Conservation (phyloP, 179 eudicot species). For the Silene vulgaris region DNA sequence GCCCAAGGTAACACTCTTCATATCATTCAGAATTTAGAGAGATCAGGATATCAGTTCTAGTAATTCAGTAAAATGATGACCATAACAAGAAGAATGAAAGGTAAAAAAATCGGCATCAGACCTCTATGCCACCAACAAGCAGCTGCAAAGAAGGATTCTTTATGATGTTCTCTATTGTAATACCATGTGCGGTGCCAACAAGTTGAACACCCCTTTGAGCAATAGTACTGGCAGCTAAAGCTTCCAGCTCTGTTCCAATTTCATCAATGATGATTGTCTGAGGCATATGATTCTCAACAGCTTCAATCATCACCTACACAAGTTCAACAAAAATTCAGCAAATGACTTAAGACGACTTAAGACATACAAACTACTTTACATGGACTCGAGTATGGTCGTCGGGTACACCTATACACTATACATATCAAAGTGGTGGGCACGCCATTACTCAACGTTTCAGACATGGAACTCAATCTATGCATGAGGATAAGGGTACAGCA, state of each 20-base stretch:
- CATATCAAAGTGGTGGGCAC: no score
- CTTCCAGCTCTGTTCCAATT: slow-evolving; percentile 96
- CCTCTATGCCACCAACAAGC: slow-evolving; percentile 99
- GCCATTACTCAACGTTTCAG: no score
- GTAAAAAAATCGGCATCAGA: slow-evolving; percentile 16
- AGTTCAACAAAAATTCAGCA: background rate
- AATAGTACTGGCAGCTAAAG: slow-evolving; percentile 94
- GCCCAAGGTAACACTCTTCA: slow-evolving; percentile 89
- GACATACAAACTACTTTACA: background rate
- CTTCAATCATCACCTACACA: slow-evolving; percentile 91
- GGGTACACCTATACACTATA: no score
- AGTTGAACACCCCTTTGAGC: slow-evolving; percentile 99
- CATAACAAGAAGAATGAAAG: background rate
- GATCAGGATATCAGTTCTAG: slow-evolving; percentile 10
- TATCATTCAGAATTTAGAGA: slow-evolving; percentile 6
- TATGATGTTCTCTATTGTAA: slow-evolving; percentile 80
- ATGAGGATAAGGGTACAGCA: no score
- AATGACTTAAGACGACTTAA: background rate
- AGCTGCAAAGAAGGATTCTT: slow-evolving; percentile 88
- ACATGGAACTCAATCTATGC: no score
- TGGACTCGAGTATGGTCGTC: background rate
- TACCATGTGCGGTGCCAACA: slow-evolving; percentile 96
- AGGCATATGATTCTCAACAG: slow-evolving; percentile 98
- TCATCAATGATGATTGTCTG: slow-evolving; percentile 93
- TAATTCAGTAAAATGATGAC: background rate